Percentiles rank a stretch among this genome's conserved stretches.
These are phyloP conservation scores for Brettanomyces nanus DNA, from an alignment of 805 yeast species.

Conservation along the genomic window DNA sequence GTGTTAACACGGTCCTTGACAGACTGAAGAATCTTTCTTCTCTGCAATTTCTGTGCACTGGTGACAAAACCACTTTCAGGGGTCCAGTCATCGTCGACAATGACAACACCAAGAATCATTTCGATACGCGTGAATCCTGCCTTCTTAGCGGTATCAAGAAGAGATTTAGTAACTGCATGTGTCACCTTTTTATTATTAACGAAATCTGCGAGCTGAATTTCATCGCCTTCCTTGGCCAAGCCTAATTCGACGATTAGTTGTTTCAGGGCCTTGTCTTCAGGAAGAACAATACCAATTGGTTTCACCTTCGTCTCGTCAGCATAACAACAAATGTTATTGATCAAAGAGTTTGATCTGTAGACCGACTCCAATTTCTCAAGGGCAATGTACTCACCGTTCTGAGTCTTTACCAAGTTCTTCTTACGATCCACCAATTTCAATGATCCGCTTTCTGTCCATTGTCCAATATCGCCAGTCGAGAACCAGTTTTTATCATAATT, in stretches of 20 bases:
- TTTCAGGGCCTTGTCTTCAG: slow-evolving; percentile 61
- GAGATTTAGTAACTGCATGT: slow-evolving; percentile 44
- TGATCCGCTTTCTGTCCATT: slow-evolving; percentile 78
- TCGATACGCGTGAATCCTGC: slow-evolving; percentile 86
- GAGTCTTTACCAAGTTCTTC: slow-evolving; percentile 92
- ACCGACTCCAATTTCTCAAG: slow-evolving; percentile 88
- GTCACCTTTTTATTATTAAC: slow-evolving; percentile 50
- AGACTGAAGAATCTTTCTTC: slow-evolving; percentile 74
- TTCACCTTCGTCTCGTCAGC: slow-evolving; percentile 84
- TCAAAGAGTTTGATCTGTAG: slow-evolving; percentile 75
- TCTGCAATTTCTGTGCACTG: slow-evolving; percentile 92
- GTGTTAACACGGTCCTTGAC: slow-evolving; percentile 61
- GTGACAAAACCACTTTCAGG: slow-evolving; percentile 93
- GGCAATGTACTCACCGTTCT: slow-evolving; percentile 96
- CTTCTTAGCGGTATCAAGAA: slow-evolving; percentile 66
- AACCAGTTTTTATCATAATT: slow-evolving; percentile 85
- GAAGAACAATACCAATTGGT: slow-evolving; percentile 87
- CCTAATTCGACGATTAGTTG: slow-evolving; percentile 51
- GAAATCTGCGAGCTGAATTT: slow-evolving; percentile 35
- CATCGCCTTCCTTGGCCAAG: slow-evolving; percentile 34
- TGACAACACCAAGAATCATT: slow-evolving; percentile 65
- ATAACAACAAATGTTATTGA: slow-evolving; percentile 81
- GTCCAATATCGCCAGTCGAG: slow-evolving; percentile 93
- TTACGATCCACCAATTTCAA: slow-evolving; percentile 84
- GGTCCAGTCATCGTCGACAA: slow-evolving; percentile 92